phyloP scores from a whole-genome alignment of 495 filamentous ascomycete genomes.

The Aspergillus bertholletiae region DNA sequence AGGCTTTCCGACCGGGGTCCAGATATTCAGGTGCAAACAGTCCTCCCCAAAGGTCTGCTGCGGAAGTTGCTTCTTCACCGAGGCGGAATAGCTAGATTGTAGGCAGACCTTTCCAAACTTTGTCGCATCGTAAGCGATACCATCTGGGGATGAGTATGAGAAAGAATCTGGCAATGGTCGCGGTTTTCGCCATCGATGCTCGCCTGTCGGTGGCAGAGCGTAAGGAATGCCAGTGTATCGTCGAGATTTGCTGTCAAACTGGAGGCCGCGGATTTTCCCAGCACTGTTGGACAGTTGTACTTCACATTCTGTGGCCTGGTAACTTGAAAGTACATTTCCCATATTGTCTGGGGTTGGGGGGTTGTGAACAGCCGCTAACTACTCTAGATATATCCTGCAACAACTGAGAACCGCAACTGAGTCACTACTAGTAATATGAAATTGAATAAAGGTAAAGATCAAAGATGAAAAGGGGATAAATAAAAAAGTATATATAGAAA shows the following conservation, averaged over 20 bases:
- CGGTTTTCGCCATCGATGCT: constrained; percentile 39
- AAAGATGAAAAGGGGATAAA: too few relatives aligned
- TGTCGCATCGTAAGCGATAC: constrained; percentile 33
- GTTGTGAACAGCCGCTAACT: too few relatives aligned
- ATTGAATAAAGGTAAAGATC: too few relatives aligned
- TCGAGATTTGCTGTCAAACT: constrained; percentile 21
- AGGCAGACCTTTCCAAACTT: constrained; percentile 42
- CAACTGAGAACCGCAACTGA: too few relatives aligned
- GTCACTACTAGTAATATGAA: too few relatives aligned
- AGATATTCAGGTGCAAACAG: constrained; percentile 46
- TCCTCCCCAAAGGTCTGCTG: constrained; percentile 35
- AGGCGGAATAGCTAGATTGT: constrained; percentile 29
- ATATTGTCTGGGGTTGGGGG: too few relatives aligned
- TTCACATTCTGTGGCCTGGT: constrained; percentile 6
- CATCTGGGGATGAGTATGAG: constrained; percentile 19
- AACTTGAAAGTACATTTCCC: constrained; percentile 9
- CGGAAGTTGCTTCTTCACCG: constrained; percentile 17
- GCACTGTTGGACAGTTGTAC: not conserved
- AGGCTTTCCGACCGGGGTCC: constrained; percentile 23
- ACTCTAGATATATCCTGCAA: too few relatives aligned
- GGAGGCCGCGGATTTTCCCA: constrained; percentile 16
- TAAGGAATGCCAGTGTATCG: constrained; percentile 45
- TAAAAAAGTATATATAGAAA: too few relatives aligned
- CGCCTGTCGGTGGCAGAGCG: constrained; percentile 39
- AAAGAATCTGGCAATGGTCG: constrained; percentile 34